These are phyloP conservation scores for Omphalotus guepiniiformis DNA, from an alignment of 768 basidiomycete species.

Conservation along the genomic window DNA sequence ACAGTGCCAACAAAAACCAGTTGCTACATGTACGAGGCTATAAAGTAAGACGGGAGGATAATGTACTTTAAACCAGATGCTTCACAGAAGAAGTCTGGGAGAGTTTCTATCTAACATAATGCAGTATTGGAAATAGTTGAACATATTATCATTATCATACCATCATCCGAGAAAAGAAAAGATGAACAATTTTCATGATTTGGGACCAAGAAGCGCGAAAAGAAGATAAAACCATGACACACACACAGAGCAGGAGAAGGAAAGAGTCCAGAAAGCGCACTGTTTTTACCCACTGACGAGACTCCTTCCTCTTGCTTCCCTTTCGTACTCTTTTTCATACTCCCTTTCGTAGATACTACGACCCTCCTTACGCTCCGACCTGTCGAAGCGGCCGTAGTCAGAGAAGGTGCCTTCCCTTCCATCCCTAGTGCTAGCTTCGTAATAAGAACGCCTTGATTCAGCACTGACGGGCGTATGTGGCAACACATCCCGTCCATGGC, in stretches of 20 bases:
- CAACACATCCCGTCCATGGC: slow-evolving; percentile 10
- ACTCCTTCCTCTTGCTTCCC: background rate
- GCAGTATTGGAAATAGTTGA: no score
- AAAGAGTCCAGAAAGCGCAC: background rate
- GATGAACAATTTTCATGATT: background rate
- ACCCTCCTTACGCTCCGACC: slow-evolving; percentile 1
- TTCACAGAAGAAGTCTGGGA: background rate
- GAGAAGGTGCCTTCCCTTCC: no score
- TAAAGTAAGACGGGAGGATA: background rate
- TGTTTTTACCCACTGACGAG: slow-evolving; percentile 8
- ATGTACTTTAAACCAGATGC: background rate
- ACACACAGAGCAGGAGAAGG: background rate
- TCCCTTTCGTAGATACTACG: slow-evolving; percentile 1
- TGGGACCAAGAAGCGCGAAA: no score
- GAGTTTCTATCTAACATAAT: background rate
- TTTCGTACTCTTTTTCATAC: slow-evolving; percentile 6
- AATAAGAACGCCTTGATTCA: slow-evolving; percentile 2
- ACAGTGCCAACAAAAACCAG: no score
- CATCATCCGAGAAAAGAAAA: background rate
- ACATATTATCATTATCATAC: background rate
- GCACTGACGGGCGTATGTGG: slow-evolving; percentile 7
- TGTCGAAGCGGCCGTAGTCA: background rate
- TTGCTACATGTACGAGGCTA: no score
- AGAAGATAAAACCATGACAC: background rate
- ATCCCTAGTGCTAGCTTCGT: background rate